Evolutionary conservation across 2,329 filamentous ascomycete species (phyloP), one percentile per base, ranked within the genome.

Genomic region (Orbilia javanica): DNA sequence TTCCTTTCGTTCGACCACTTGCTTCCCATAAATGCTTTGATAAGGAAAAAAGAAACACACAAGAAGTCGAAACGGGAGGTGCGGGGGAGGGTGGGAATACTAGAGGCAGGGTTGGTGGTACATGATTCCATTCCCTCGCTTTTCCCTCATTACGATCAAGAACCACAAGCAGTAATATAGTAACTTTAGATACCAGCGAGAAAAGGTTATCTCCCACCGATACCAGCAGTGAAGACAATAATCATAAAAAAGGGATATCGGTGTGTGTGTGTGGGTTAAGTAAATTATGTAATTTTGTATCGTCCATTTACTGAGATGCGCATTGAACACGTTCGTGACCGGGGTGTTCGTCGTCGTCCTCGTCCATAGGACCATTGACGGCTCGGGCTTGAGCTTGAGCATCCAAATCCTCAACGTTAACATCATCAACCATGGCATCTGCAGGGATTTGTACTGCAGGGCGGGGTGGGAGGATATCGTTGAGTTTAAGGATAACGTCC

Each of bases 361-460:
- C 92, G 0, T 93, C 91, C 87, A 90, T 90, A 80, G 89, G 90
- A 76, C 90, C 90, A 80, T 92, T 91, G 52, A 91, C 92, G 81
- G 91, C 88, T 82, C 89, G 88, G 36, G 87, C 85, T 53, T 89
- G 86, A 81, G 91, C 89, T 82, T 88, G 89, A 48, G 88, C 85
- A 82, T 97, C 95, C 48, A 96, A 87, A 77, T 96, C 92, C 84
- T 98, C 94, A 36, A 98, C 88, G 63, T 92, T 90, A 82, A 91
- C 96, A 81, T 93, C 91, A 83, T 99, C 96, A 20, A 82, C 80
- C 94, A 98, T 97, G 34, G 92, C 90, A 83, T 98, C 94, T 29
- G 87, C 82, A 4, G 95, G 94, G 70, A 88, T 86, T 83, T 92
- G 88, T 44, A 90, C 84, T 44, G 85, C 80, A 1, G 89, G 84